Percentiles rank a stretch among this genome's conserved stretches.
Conservation (phyloP, 345 rosid genomes). For the Eucalyptus pauciflora region DNA sequence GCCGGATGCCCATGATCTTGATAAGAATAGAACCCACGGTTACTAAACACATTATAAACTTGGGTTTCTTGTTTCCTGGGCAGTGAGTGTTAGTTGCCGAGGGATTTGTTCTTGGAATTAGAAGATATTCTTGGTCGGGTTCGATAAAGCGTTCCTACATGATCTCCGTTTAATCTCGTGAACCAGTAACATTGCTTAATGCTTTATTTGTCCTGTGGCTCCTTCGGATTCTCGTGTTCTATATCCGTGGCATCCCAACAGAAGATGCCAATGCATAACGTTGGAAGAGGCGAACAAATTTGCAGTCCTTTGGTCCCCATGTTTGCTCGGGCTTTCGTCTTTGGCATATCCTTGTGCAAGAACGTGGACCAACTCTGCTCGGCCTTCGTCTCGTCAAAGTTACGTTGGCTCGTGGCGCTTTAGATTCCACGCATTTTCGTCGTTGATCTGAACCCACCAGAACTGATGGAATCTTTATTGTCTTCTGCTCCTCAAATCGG, state of each 20-base stretch:
- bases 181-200: neutral
- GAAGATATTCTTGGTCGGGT: neutral
- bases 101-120: neutral
- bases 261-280: neutral
- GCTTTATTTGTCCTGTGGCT: neutral
- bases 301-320: neutral
- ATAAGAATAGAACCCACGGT: neutral
- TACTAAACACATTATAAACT: neutral
- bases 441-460: neutral
- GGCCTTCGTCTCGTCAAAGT: neutral
- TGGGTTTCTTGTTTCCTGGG: neutral
- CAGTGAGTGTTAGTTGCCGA: neutral
- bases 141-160: neutral
- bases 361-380: neutral
- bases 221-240: neutral
- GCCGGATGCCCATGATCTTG: neutral
- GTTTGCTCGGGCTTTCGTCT: neutral
- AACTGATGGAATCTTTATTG: neutral
- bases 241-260: neutral
- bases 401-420: neutral
- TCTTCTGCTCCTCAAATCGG: neutral
- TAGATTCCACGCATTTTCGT: neutral
- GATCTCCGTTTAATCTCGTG: neutral
- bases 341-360: neutral
- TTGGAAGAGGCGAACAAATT: neutral